Percentiles rank a stretch among this genome's conserved stretches.
Conservation (phyloP, 495 filamentous ascomycete species). For the Ascobolus immersus region DNA sequence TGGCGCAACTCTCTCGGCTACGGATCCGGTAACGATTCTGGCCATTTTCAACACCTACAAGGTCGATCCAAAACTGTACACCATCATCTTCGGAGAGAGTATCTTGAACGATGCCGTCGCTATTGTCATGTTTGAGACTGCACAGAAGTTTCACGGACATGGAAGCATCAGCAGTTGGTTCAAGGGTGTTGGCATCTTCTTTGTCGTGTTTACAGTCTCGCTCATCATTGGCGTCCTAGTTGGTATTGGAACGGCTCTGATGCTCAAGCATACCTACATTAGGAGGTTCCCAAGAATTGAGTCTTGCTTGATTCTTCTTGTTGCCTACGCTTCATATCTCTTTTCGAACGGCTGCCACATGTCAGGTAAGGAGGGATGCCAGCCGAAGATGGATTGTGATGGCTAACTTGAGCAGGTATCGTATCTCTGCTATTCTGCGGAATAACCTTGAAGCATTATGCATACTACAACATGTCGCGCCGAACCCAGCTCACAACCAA, state of each 20-base stretch:
- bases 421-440: slow-evolving; percentile 92
- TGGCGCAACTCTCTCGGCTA: slow-evolving; percentile 84
- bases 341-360: slow-evolving; percentile 83
- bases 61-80: slow-evolving; percentile 94
- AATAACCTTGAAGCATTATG: slow-evolving; percentile 94
- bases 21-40: slow-evolving; percentile 87
- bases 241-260: slow-evolving; percentile 61
- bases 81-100: slow-evolving; percentile 91
- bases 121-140: slow-evolving; percentile 95
- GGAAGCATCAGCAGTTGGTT: slow-evolving; percentile 42
- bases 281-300: slow-evolving; percentile 86
- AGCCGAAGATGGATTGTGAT: slow-evolving; percentile 6
- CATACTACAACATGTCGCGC: slow-evolving; percentile 98
- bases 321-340: slow-evolving; percentile 90
- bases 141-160: slow-evolving; percentile 44
- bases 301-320: slow-evolving; percentile 76
- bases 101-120: slow-evolving; percentile 96
- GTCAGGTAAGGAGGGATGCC: slow-evolving; percentile 38
- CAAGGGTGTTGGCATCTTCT: slow-evolving; percentile 78
- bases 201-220: slow-evolving; percentile 86
- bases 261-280: slow-evolving; percentile 79
- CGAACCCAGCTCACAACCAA: slow-evolving; percentile 94
- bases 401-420: slow-evolving; percentile 37
- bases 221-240: slow-evolving; percentile 67
- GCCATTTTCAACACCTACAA: slow-evolving; percentile 99